Base-by-base conservation (phyloP, 1,139 yeast species). In the Eremothecium sinecaudum region DNA sequence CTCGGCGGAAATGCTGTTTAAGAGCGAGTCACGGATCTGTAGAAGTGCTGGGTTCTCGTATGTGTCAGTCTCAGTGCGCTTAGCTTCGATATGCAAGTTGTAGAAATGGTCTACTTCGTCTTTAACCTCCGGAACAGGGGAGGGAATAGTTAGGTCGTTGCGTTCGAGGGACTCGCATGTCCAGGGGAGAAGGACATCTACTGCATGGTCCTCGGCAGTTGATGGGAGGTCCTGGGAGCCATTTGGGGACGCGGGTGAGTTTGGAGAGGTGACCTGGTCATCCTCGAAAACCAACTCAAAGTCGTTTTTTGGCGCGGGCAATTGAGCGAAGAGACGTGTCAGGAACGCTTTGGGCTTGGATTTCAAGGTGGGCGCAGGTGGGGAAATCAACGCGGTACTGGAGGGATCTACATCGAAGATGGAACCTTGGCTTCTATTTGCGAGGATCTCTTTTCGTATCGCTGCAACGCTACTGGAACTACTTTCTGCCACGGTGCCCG, bases 241-340 rank as follows among this genome's bases (percentile, higher is more conserved):
- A n/a, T n/a, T n/a, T n/a, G n/a, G n/a, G n/a, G n/a, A n/a, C n/a
- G n/a, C n/a, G n/a, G n/a, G n/a, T n/a, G n/a, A n/a, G n/a, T n/a
- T n/a, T n/a, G n/a, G n/a, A n/a, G n/a, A n/a, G n/a, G n/a, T n/a
- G n/a, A n/a, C n/a, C n/a, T n/a, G n/a, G n/a, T 44, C 46, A 4
- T 47, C 55, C 22, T 53, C 54, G 18, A 57, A 28, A 8, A 61
- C 58, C n/a, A 71, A 55, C 37, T 76, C 80, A 47, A 70, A 74
- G 39, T 75, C 78, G 44, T 76, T 74, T 42, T 64, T 62, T 0
- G 83, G 80, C 31, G 60, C 58, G 0, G 83, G 80, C 8, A 76
- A 53, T 1, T 48, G 41, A 3, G 59, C 55, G 28, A 75, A 62
- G 12, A 62, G 59, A 5, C 42, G 43, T 8, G 37, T 19, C 10